Evolutionary conservation across 2,329 filamentous ascomycete species (phyloP).

Genomic region (Diplocarpon mali): DNA sequence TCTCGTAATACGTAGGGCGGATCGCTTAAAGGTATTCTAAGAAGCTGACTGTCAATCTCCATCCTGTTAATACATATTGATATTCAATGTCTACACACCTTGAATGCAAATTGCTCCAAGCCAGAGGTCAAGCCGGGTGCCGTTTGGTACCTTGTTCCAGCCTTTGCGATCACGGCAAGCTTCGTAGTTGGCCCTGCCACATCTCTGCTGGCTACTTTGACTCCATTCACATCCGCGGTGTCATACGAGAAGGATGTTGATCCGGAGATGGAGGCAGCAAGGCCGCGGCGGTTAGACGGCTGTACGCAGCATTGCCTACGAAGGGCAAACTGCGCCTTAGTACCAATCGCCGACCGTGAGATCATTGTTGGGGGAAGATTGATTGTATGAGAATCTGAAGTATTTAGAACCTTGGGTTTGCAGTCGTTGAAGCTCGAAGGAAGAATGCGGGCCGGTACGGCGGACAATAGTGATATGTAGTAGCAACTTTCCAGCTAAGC

Average conservation of each 20-base stretch:
- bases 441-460: constrained; percentile 7
- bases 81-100: constrained; percentile 43
- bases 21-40: constrained; percentile 77
- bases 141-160: constrained; percentile 85
- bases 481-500: no score
- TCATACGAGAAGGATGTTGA: constrained; percentile 78
- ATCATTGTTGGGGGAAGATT: constrained; percentile 49
- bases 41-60: constrained; percentile 7
- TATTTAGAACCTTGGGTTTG: constrained; percentile 5
- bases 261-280: constrained; percentile 52
- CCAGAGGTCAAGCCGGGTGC: constrained; percentile 82
- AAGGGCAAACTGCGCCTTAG: constrained; percentile 51
- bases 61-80: constrained; percentile 1
- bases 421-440: constrained; percentile 15
- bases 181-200: constrained; percentile 80
- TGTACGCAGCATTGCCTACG: constrained; percentile 47
- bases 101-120: constrained; percentile 93
- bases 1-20: constrained; percentile 83
- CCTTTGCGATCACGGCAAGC: constrained; percentile 85
- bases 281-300: constrained; percentile 44
- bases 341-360: constrained; percentile 53
- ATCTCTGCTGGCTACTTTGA: constrained; percentile 91
- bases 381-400: constrained; percentile 14
- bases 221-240: constrained; percentile 70
- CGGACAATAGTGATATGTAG: background rate